These are phyloP conservation scores for Westerdykella ornata DNA, from an alignment of 2,329 filamentous ascomycete genomes.

Conservation along the genomic window DNA sequence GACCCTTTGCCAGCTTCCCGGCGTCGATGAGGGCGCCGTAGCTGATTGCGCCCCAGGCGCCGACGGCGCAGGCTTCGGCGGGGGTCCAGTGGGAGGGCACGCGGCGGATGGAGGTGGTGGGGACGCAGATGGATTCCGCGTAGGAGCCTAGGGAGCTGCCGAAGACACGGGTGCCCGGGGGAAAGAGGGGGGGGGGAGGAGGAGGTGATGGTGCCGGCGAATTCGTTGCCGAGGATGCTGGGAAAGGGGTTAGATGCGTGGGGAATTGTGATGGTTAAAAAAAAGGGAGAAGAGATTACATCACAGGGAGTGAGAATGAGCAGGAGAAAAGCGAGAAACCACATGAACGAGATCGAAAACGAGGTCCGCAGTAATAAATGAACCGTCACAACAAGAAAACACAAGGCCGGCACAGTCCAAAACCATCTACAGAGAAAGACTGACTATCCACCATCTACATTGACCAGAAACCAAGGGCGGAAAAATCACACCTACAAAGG, in stretches of 20 bases:
- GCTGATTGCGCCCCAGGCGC: slow-evolving; percentile 49
- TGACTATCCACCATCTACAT: too few relatives aligned
- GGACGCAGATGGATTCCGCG: slow-evolving; percentile 46
- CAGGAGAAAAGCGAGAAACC: too few relatives aligned
- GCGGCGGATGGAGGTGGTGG: slow-evolving; percentile 36
- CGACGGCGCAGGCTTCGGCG: slow-evolving; percentile 48
- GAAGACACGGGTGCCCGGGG: slow-evolving; percentile 49
- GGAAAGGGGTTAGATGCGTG: not conserved
- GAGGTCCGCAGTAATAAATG: not conserved
- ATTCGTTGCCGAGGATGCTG: slow-evolving; percentile 52
- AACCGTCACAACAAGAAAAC: not conserved
- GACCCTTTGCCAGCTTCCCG: slow-evolving; percentile 39
- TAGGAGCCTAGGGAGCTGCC: slow-evolving; percentile 49
- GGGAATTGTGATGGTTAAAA: not conserved
- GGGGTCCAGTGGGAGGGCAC: slow-evolving; percentile 45
- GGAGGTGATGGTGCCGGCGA: slow-evolving; percentile 48
- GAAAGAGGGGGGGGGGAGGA: slow-evolving; percentile 34
- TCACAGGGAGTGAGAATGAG: not conserved
- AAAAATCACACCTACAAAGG: slow-evolving; percentile 41
- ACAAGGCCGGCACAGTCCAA: too few relatives aligned
- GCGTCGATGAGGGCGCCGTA: slow-evolving; percentile 46
- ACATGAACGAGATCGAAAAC: too few relatives aligned
- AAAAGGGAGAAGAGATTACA: not conserved
- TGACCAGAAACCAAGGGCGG: too few relatives aligned
- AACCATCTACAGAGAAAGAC: too few relatives aligned